phyloP scores from a whole-genome alignment of 2,329 filamentous ascomycete species.

The Sporothrix curviconia region DNA sequence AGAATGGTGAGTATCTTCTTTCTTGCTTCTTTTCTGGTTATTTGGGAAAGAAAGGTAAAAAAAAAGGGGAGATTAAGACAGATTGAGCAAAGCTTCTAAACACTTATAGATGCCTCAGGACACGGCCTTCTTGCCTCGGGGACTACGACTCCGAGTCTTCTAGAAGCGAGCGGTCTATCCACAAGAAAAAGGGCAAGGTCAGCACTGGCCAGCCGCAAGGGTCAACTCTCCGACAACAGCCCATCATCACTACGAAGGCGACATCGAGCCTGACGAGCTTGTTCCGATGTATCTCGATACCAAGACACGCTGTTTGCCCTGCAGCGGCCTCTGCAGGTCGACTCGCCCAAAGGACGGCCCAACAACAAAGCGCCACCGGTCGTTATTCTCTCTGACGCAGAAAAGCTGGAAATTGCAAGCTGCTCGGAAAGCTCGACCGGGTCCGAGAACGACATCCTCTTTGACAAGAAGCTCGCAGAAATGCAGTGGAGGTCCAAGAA shows the following conservation, averaged over 20 bases:
- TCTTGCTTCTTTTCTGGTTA: not conserved
- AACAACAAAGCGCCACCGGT: not conserved
- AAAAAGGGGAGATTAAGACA: too few species aligned
- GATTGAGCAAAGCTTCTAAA: not conserved
- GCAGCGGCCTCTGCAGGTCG: slow-evolving; percentile 46
- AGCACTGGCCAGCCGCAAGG: slow-evolving; percentile 25
- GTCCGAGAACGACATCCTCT: slow-evolving; percentile 74
- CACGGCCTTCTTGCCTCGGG: slow-evolving; percentile 46
- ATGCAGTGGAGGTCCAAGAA: slow-evolving; percentile 56
- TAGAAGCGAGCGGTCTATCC: slow-evolving; percentile 28
- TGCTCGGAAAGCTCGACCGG: slow-evolving; percentile 66
- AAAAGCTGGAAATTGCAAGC: slow-evolving; percentile 51
- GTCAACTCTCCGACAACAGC: slow-evolving; percentile 34
- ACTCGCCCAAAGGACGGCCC: slow-evolving; percentile 31
- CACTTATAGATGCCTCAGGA: slow-evolving; percentile 43
- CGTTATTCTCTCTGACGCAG: slow-evolving; percentile 17
- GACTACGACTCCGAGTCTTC: slow-evolving; percentile 41
- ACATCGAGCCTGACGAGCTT: slow-evolving; percentile 68
- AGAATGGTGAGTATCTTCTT: slow-evolving; percentile 25
- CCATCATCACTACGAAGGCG: slow-evolving; percentile 52
- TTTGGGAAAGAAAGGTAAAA: too few species aligned
- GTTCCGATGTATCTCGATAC: slow-evolving; percentile 71
- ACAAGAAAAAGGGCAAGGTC: slow-evolving; percentile 31
- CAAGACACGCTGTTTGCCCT: slow-evolving; percentile 61
- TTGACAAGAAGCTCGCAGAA: slow-evolving; percentile 61